These are phyloP conservation scores for Aspergillus awamori DNA, from an alignment of 2,329 filamentous ascomycete species.

Conservation along the genomic window DNA sequence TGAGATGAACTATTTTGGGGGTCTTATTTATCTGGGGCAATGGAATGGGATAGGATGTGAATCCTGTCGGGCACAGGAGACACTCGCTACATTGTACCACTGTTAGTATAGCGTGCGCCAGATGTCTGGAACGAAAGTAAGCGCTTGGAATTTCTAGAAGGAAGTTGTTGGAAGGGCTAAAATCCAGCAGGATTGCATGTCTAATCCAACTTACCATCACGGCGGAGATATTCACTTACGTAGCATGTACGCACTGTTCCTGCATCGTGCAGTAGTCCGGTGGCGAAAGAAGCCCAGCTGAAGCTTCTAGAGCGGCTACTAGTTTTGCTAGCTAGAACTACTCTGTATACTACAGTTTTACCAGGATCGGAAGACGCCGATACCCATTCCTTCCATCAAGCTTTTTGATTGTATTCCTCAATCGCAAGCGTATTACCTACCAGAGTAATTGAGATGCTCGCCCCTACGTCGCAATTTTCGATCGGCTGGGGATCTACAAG, in stretches of 20 bases:
- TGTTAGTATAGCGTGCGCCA: neutral
- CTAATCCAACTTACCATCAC: neutral
- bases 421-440: neutral
- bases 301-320: neutral
- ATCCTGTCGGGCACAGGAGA: neutral
- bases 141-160: neutral
- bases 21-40: neutral
- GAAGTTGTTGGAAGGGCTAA: neutral
- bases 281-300: neutral
- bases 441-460: neutral
- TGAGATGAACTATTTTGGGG: too few relatives aligned
- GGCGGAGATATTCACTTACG: neutral
- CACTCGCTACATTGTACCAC: neutral
- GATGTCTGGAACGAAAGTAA: neutral
- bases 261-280: neutral
- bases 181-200: neutral
- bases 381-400: too few relatives aligned
- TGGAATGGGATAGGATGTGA: neutral
- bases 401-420: too few relatives aligned
- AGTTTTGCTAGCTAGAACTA: too few relatives aligned
- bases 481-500: neutral
- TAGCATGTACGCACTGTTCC: neutral
- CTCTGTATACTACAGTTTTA: too few relatives aligned
- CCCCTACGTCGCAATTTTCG: neutral
- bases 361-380: too few relatives aligned